Evolutionary conservation across 805 yeast genomes (phyloP), one percentile per base, ranked within the genome.

Genomic region (Sugiyamaella boreocaroliniensis): DNA sequence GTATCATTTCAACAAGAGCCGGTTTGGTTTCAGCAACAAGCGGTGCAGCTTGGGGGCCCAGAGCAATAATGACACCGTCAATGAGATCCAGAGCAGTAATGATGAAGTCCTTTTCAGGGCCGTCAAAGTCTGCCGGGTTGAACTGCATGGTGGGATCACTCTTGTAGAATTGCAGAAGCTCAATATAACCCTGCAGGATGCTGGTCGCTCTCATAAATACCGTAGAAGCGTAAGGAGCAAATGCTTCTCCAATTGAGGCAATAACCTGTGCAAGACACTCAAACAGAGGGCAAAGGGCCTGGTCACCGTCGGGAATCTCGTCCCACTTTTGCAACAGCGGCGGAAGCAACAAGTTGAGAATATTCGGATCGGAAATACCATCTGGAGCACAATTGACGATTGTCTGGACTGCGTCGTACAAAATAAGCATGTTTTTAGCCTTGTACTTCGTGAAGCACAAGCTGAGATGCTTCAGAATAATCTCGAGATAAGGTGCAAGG

Each of bases 201-300:
- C 81, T 75, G 49, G 82, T 70, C 1, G 95, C 88, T 59, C 98
- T 76, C 62, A 79, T 79, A 65, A 88, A 93, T 10, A 90, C 92
- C 7, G 90, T 86, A 10, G 85, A 76, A 0, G 98, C 97, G 73
- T 82, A 89, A 5, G 95, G 96, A 6, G 89, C 86, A 72, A 92
- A 92, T 26, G 79, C 67, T 57, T 85, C 88, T 19, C 96, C 95
- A 55, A 90, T 71, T 2, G 89, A 79, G 1, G 96, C 89, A 11
- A 97, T 95, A 34, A 93, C 86, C 16, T 89, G 81, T 4, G 97
- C 87, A 79, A 93, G 78, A 69, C 98, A 90, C 68, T 92, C 98
- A 55, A 93, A 71, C 58, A 93, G 74, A 5, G 97, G 95, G 92
- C 97, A 89, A 58, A 92, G 69, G 61, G 83, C 96, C 51, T 80